Percentiles rank a stretch among this genome's conserved stretches.
phyloP scores from a whole-genome alignment of 2,329 filamentous ascomycete genomes.

The Phyllosticta citrichinensis region DNA sequence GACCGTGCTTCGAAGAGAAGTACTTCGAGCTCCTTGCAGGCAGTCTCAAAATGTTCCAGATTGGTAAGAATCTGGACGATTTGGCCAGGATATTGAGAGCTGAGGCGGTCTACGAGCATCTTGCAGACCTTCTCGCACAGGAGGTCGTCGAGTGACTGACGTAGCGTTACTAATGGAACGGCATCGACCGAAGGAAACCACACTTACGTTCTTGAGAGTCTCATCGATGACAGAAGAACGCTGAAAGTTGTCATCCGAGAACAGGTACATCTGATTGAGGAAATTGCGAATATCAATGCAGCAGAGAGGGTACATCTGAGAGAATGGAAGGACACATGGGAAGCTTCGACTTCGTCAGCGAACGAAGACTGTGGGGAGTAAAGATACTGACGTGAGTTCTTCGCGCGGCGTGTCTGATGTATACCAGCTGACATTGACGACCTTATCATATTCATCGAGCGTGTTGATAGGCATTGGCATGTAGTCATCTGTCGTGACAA shows the following conservation, averaged over 20 bases:
- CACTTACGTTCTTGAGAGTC: conserved; percentile 62
- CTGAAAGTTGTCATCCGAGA: conserved; percentile 91
- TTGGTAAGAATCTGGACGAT: conserved; percentile 99
- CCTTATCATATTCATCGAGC: conserved; percentile 85
- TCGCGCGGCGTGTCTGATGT: conserved; percentile 68
- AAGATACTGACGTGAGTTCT: conserved; percentile 55
- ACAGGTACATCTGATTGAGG: conserved; percentile 95
- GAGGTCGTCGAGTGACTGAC: conserved; percentile 77
- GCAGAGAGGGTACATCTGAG: conserved; percentile 96
- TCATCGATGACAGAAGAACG: conserved; percentile 85
- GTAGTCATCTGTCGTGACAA: conserved; percentile 88
- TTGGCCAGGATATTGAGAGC: conserved; percentile 89
- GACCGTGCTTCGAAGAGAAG: conserved; percentile 77
- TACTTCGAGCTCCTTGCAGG: conserved; percentile 80
- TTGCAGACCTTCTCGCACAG: conserved; percentile 79
- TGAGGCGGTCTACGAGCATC: conserved; percentile 76
- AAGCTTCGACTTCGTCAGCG: conserved; percentile 46
- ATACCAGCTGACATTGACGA: conserved; percentile 95
- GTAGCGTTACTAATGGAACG: not conserved
- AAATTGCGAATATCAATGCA: conserved; percentile 98
- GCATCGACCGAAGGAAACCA: not conserved
- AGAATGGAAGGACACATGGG: conserved; percentile 92
- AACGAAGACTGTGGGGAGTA: conserved; percentile 7
- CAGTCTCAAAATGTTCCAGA: conserved; percentile 89
- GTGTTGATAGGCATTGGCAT: conserved; percentile 98